Percentiles rank a stretch among this genome's conserved stretches.
Evolutionary conservation across 768 basidiomycete species (phyloP).

Genomic region (Boletus insuetus): DNA sequence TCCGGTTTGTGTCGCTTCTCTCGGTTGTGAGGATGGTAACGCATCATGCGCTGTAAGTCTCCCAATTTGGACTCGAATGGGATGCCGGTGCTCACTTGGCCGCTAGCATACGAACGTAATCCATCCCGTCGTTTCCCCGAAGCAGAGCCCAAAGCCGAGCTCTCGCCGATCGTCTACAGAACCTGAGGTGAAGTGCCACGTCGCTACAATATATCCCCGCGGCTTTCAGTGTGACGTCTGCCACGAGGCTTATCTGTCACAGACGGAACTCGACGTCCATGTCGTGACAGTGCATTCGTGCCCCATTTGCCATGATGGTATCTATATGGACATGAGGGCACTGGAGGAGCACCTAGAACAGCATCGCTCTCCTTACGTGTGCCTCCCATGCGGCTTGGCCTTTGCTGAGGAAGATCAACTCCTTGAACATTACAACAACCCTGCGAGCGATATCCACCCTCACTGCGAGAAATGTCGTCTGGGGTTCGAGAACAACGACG

Average conservation of each 20-base stretch:
- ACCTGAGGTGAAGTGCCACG: constrained; percentile 3
- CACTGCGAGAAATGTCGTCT: constrained; percentile 32
- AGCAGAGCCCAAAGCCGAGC: constrained; percentile 9
- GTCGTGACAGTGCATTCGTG: constrained; percentile 31
- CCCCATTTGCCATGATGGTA: constrained; percentile 32
- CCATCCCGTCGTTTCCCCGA: constrained; percentile 15
- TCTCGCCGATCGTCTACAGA: constrained; percentile 11
- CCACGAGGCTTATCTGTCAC: constrained; percentile 20
- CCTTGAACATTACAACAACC: constrained; percentile 38
- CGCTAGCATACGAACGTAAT: constrained; percentile 17
- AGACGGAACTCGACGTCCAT: constrained; percentile 30
- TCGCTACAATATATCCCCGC: background rate
- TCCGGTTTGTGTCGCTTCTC: constrained; percentile 35
- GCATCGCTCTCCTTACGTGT: constrained; percentile 27
- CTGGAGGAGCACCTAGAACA: constrained; percentile 32
- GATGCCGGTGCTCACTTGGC: constrained; percentile 8
- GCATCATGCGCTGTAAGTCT: constrained; percentile 30
- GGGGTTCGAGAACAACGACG: constrained; percentile 34
- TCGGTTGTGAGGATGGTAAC: constrained; percentile 36
- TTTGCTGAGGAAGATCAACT: constrained; percentile 36
- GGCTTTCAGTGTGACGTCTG: constrained; percentile 24
- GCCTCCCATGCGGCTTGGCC: constrained; percentile 21
- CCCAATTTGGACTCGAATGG: constrained; percentile 2
- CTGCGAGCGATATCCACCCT: constrained; percentile 35
- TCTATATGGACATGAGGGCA: constrained; percentile 21